A percentile compares a stretch with the other conserved stretches of the same genome.
Evolutionary conservation across 2,329 filamentous ascomycete genomes (phyloP).

Genomic region (Alternaria triticimaculans): DNA sequence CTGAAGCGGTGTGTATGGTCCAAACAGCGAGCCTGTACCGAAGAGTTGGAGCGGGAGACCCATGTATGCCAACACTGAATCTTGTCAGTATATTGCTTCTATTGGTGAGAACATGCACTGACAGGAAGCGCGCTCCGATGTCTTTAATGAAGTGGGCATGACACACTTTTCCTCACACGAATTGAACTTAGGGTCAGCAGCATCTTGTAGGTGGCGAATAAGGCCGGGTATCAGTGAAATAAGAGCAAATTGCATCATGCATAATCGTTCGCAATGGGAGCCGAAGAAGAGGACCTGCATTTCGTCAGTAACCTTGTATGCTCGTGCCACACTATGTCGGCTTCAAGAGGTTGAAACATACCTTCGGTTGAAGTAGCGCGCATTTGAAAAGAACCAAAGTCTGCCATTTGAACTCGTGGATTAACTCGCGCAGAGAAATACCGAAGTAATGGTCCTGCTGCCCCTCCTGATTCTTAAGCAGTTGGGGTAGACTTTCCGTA

Average conservation of each 20-base stretch:
- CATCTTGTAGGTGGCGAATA: conserved; percentile 90
- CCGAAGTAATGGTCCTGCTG: conserved; percentile 88
- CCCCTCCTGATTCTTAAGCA: conserved; percentile 67
- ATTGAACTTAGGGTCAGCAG: conserved; percentile 91
- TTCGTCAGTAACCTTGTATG: conserved; percentile 16
- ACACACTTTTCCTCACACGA: conserved; percentile 76
- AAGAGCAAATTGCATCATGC: conserved; percentile 98
- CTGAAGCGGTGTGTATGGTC: conserved; percentile 94
- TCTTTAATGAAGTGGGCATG: conserved; percentile 83
- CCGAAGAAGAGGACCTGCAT: conserved; percentile 95
- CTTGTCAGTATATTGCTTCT: conserved; percentile 27
- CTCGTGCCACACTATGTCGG: too few species aligned
- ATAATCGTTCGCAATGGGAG: conserved; percentile 91
- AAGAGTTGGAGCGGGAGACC: conserved; percentile 94
- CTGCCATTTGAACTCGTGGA: conserved; percentile 94
- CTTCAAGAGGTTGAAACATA: conserved; percentile 47
- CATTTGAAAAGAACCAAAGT: conserved; percentile 94
- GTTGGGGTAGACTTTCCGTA: conserved; percentile 78
- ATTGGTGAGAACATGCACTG: conserved; percentile 21
- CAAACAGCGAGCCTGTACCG: conserved; percentile 93
- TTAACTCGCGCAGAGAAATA: conserved; percentile 82
- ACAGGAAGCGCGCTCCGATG: conserved; percentile 86
- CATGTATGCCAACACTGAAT: conserved; percentile 83
- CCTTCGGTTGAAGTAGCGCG: conserved; percentile 92
- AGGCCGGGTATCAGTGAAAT: conserved; percentile 94